Conservation (phyloP, 2,329 filamentous ascomycete species). For the Aspergillus bombycis region DNA sequence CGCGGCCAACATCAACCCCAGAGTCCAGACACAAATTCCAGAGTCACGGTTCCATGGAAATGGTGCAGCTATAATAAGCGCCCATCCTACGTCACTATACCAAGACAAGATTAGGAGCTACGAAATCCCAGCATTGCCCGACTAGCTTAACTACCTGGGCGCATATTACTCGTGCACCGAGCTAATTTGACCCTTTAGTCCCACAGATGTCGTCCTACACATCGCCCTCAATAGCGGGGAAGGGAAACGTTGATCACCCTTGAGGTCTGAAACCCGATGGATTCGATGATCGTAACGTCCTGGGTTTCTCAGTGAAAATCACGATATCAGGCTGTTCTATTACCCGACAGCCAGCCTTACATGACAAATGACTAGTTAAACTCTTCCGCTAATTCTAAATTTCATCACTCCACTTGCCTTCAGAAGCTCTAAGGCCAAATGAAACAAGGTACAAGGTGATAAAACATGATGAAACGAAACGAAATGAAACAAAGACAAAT, state of each 20-base stretch:
- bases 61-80: background rate
- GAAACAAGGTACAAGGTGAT: too few species aligned
- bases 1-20: background rate
- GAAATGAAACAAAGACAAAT: background rate
- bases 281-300: too few species aligned
- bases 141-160: background rate
- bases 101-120: background rate
- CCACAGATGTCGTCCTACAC: background rate
- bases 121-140: background rate
- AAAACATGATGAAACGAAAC: background rate
- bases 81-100: background rate
- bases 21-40: background rate
- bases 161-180: background rate
- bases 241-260: background rate
- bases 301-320: too few species aligned
- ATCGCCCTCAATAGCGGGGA: background rate
- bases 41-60: background rate
- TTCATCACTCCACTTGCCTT: too few species aligned
- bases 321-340: too few species aligned
- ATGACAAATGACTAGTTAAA: too few species aligned
- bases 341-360: too few species aligned
- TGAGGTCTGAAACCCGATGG: background rate
- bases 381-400: too few species aligned
- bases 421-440: too few species aligned
- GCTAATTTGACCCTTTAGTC: background rate